Percentiles rank a stretch among this genome's conserved stretches.
phyloP scores from a whole-genome alignment of 2,329 filamentous ascomycete genomes.

The Talaromyces sp. region DNA sequence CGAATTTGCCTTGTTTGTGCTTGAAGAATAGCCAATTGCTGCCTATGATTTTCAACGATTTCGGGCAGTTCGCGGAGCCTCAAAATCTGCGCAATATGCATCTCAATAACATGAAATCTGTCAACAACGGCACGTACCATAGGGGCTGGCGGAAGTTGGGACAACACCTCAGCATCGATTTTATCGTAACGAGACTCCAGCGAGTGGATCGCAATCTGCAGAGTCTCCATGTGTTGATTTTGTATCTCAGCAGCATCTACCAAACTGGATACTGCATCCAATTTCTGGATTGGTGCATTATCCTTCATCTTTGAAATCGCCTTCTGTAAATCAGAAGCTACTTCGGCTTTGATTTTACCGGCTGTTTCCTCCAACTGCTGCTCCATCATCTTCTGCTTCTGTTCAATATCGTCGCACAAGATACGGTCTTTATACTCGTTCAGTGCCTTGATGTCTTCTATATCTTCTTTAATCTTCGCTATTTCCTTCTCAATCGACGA shows the following conservation, averaged over 20 bases:
- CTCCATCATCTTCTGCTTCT: constrained; percentile 14
- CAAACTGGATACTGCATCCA: neutral
- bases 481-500: neutral
- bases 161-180: constrained; percentile 37
- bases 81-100: constrained; percentile 13
- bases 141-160: constrained; percentile 31
- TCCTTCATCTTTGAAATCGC: constrained; percentile 5
- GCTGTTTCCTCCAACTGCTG: constrained; percentile 3
- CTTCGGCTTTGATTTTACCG: constrained; percentile 9
- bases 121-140: constrained; percentile 21
- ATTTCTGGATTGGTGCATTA: neutral
- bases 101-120: constrained; percentile 19
- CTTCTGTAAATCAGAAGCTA: constrained; percentile 4
- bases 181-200: constrained; percentile 50
- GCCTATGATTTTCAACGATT: constrained; percentile 2
- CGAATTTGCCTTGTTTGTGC: neutral
- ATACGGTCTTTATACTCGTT: constrained; percentile 22
- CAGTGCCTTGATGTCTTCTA: constrained; percentile 16
- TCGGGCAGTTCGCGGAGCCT: constrained; percentile 3
- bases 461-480: neutral
- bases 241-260: neutral
- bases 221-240: constrained; percentile 13
- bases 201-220: constrained; percentile 27
- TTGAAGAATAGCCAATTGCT: neutral
- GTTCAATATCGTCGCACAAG: constrained; percentile 19